Evolutionary conservation across 768 basidiomycete species (phyloP), one percentile per base, ranked within the genome.

Genomic region (Postia placenta): DNA sequence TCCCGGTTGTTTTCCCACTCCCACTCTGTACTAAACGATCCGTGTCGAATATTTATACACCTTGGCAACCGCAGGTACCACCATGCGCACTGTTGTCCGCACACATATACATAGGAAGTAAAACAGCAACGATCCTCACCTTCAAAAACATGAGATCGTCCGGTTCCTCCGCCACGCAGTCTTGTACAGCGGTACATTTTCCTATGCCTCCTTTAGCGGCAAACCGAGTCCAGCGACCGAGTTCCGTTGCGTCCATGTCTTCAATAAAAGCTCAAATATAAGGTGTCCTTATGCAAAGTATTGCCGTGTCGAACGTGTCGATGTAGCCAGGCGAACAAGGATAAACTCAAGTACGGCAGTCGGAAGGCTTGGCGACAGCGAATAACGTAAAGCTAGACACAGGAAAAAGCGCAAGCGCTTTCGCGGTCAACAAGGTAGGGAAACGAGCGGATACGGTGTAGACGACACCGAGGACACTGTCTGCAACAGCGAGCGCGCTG

Each of bases 111-210:
- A 33, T 23, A 41, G 17, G 5, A 42, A 11, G 12, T 5, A 20
- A 27, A 6, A 17, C 44, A 17, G 23, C 11, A 20, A 39, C 6
- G n/a, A 11, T 15, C 69, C 76, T 42, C 48, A 81, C 88, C 76
- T 86, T 83, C 42, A 92, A 65, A 63, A 93, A 92, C 90, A 93
- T 93, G 39, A 93, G 73, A 64, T 92, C 90, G 20, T 83, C 83
- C 11, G 76, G 63, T 33, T 74, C 73, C 62, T 88, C 80, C 1
- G 87, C 87, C 17, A 87, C 77, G 58, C 86, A 89, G 63, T 93
- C 89, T 46, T 75, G 72, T 22, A 74, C 49, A 3, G 90, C 90
- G 1, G 78, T 81, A 54, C 88, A 90, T 56, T 73, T 84, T 4
- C 90, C 90, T 46, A 92, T 89, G 12, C 90, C 90, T 0, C 90